Percentiles rank a stretch among this genome's conserved stretches.
Evolutionary conservation across 1,284 basidiomycete genomes (phyloP).

Genomic region (Trichosporon coremiiforme): DNA sequence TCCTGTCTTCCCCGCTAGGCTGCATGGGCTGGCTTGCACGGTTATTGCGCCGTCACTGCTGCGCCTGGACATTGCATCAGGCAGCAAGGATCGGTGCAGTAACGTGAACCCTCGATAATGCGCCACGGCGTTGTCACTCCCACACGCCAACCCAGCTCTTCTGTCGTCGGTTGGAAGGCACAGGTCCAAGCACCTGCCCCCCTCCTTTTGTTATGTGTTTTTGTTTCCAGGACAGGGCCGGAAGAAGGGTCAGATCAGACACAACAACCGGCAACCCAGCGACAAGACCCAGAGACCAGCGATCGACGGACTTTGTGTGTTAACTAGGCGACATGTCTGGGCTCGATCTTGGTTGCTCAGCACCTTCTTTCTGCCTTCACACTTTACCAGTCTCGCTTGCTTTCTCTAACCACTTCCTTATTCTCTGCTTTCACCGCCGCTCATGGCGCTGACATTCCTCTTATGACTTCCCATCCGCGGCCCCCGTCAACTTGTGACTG

Average conservation of each 20-base stretch:
- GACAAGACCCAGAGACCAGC: neutral
- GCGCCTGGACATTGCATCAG: conserved; percentile 6
- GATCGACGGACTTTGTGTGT: neutral
- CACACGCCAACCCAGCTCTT: neutral
- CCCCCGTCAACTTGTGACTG: neutral
- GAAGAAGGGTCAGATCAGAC: neutral
- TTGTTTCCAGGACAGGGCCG: conserved; percentile 4
- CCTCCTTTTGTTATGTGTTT: conserved; percentile 11
- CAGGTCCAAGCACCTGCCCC: neutral
- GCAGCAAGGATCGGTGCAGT: conserved; percentile 8
- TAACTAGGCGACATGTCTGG: neutral
- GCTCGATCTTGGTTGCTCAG: neutral
- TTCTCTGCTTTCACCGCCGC: neutral
- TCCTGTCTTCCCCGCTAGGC: neutral
- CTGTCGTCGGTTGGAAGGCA: neutral
- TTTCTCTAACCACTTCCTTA: neutral
- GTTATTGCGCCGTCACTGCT: neutral
- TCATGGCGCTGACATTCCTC: conserved; percentile 14
- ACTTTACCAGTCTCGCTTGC: neutral
- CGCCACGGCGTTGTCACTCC: conserved; percentile 13
- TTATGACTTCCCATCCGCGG: neutral
- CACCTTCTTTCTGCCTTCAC: neutral
- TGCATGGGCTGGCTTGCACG: neutral
- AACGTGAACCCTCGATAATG: neutral
- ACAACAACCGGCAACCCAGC: neutral